Base-by-base conservation (phyloP, 805 yeast species). In the Starmerella stellata region DNA sequence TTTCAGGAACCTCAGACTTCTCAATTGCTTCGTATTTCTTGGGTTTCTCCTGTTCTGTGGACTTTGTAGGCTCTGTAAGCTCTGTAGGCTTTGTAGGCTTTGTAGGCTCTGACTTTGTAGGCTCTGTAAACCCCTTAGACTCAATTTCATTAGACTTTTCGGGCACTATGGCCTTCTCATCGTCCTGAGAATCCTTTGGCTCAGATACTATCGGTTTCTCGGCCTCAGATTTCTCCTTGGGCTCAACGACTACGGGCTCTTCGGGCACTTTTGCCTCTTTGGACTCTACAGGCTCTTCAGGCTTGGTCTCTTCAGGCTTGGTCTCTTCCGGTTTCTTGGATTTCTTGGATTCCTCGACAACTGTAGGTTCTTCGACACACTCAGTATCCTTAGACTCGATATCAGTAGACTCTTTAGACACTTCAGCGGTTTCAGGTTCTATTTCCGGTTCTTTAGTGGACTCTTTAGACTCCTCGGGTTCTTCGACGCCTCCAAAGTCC, bases 261-360 rank as follows among this genome's bases (percentile, higher is more conserved):
- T n/a, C 30, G 19, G 36, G 28, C 28, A 5, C 36, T 5, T 7
- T 16, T 5, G 11, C 21, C n/a, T 34, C 28, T 7, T 9, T 28
- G 16, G 29, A 17, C n/a, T 19, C 36, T n/a, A 11, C 20, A 34
- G 27, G 36, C 15, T 34, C 20, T n/a, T 7, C 36, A 34, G 36
- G n/a, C 20, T 34, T 19, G 11, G 23, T 5, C 11, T 7, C 9
- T 5, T 32, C 35, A 8, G 7, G n/a, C n/a, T n/a, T n/a, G n/a
- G n/a, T n/a, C n/a, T n/a, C n/a, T n/a, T n/a, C n/a, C n/a, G n/a
- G n/a, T n/a, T n/a, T n/a, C n/a, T n/a, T n/a, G n/a, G n/a, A n/a
- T n/a, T n/a, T n/a, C n/a, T n/a, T n/a, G n/a, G n/a, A n/a, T n/a
- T n/a, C n/a, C n/a, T 7, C 16, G 23, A 21, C 5, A 21, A 21